A percentile compares a stretch with the other conserved stretches of the same genome.
Evolutionary conservation across 768 basidiomycete species (phyloP).

Genomic region (Lentinula guzmanii): DNA sequence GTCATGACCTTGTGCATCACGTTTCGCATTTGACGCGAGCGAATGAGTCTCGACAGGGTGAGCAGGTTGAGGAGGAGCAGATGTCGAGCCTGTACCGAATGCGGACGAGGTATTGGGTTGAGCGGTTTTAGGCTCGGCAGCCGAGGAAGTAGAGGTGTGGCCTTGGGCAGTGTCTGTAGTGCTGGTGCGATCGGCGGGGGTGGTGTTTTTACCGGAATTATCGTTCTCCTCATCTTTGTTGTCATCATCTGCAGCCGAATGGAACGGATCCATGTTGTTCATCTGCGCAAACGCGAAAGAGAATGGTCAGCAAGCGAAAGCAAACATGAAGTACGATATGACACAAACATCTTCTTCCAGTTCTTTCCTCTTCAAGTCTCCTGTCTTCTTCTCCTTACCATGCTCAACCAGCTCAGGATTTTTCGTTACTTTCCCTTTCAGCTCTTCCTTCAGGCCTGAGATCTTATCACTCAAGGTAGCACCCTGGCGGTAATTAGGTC

Average conservation of each 20-base stretch:
- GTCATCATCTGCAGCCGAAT: background rate
- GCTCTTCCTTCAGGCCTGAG: constrained; percentile 25
- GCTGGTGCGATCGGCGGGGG: background rate
- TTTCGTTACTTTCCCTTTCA: constrained; percentile 26
- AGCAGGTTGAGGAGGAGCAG: background rate
- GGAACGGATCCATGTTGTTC: background rate
- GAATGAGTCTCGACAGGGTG: background rate
- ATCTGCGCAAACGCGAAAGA: background rate
- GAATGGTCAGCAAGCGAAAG: background rate
- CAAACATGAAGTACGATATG: background rate
- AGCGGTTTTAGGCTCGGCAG: background rate
- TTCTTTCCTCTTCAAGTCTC: constrained; percentile 26
- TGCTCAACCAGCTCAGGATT: constrained; percentile 20
- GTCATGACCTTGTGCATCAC: background rate
- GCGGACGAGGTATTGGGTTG: background rate
- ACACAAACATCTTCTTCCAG: constrained; percentile 16
- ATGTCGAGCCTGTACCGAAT: background rate
- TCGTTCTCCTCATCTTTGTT: background rate
- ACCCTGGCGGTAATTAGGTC: constrained; percentile 30
- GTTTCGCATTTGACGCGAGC: background rate
- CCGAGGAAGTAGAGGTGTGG: background rate
- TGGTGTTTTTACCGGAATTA: background rate
- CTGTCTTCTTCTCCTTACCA: constrained; percentile 24
- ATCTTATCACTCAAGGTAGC: constrained; percentile 30
- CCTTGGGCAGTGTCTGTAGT: background rate